phyloP scores from a whole-genome alignment of 345 rosid species.

The Carallia brachiata region DNA sequence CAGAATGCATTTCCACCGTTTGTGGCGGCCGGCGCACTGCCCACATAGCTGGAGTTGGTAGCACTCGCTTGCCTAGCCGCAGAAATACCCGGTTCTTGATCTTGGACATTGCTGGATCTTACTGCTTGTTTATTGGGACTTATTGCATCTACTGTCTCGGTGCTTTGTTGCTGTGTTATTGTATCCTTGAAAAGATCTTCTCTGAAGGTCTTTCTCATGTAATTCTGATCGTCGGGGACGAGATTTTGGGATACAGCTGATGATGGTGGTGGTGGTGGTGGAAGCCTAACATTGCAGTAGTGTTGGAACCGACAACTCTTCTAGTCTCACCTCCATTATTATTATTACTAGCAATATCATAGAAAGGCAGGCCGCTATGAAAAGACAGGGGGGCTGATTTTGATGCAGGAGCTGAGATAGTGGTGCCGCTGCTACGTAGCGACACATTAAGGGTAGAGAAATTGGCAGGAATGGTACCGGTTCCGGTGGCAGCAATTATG shows the following conservation, averaged over 20 bases:
- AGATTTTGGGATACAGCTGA: constrained; percentile 44
- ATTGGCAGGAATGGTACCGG: constrained; percentile 87
- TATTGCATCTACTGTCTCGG: constrained; percentile 14
- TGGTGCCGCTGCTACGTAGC: constrained; percentile 59
- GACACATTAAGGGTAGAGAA: constrained; percentile 73
- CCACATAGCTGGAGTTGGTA: constrained; percentile 68
- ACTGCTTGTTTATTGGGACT: constrained; percentile 23
- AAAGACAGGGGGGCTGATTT: constrained; percentile 58
- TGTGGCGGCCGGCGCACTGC: constrained; percentile 53
- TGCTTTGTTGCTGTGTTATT: constrained; percentile 13
- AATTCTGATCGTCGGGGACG: constrained; percentile 28
- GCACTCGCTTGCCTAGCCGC: constrained; percentile 19
- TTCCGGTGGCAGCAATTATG: constrained; percentile 70
- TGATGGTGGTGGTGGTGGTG: constrained; percentile 34
- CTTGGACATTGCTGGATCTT: constrained; percentile 29
- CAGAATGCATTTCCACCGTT: constrained; percentile 73
- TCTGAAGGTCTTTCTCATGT: constrained; percentile 44
- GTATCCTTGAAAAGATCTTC: constrained; percentile 72
- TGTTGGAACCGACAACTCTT: constrained; percentile 34
- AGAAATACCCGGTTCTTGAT: constrained; percentile 32
- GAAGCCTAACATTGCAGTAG: constrained; percentile 46
- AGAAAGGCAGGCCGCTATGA: constrained; percentile 51
- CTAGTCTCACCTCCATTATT: constrained; percentile 19
- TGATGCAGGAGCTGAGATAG: constrained; percentile 51
- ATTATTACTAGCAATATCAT: constrained; percentile 23